Conservation (phyloP, 2,329 filamentous ascomycete genomes). For the Colletotrichum noveboracense region DNA sequence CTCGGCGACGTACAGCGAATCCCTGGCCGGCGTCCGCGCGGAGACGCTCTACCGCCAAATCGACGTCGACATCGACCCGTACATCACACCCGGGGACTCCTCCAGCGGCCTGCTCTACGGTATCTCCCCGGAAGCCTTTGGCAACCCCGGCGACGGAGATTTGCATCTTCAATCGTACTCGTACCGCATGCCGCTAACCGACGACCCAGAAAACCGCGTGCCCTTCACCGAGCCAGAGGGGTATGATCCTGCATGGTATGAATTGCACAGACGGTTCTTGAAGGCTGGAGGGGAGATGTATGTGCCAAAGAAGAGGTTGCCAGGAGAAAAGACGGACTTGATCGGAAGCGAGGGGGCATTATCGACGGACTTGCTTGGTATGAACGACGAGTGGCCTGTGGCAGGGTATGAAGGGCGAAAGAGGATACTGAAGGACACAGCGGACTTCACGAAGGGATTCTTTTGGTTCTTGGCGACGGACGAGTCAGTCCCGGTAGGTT, state of each 20-base stretch:
- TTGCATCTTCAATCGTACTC: slow-evolving; percentile 25
- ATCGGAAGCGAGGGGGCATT: slow-evolving; percentile 23
- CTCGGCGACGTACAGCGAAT: slow-evolving; percentile 10
- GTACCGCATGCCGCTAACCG: slow-evolving; percentile 22
- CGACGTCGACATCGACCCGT: slow-evolving; percentile 25
- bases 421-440: slow-evolving; percentile 11
- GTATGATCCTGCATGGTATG: slow-evolving; percentile 24
- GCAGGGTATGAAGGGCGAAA: slow-evolving; percentile 12
- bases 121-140: slow-evolving; percentile 20
- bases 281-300: slow-evolving; percentile 15
- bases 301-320: slow-evolving; percentile 12
- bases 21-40: slow-evolving; percentile 23
- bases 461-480: slow-evolving; percentile 25
- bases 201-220: slow-evolving; percentile 17
- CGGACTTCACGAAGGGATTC: slow-evolving; percentile 23
- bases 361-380: slow-evolving; percentile 27
- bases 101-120: slow-evolving; percentile 24
- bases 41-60: slow-evolving; percentile 23
- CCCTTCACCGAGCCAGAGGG: slow-evolving; percentile 23
- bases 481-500: slow-evolving; percentile 10
- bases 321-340: slow-evolving; percentile 22
- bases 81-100: slow-evolving; percentile 13
- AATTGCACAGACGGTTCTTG: slow-evolving; percentile 19
- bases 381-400: slow-evolving; percentile 24
- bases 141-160: slow-evolving; percentile 23